Evolutionary conservation across 441 rosid species (phyloP), one percentile per base, ranked within the genome.

Genomic region (Euphorbia neoarborescens): DNA sequence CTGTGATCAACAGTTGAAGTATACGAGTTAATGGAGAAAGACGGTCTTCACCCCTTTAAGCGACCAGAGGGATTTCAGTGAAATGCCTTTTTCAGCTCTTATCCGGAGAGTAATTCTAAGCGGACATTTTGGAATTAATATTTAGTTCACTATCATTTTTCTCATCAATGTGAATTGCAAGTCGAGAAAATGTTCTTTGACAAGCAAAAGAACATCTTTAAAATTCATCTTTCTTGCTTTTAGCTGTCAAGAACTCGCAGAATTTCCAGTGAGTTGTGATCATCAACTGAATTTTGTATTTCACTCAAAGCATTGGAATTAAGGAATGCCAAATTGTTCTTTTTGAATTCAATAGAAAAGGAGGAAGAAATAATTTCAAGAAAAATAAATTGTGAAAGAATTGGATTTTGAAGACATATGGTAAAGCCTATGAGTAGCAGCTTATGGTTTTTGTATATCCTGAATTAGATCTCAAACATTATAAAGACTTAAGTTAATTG

Each of bases 31-130:
- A 27, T 54, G 24, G 27, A 34, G 27, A 56, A 22, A 15, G 27
- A 53, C 7, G 83, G 28, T 71, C 70, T 73, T 76, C 79, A 85
- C 82, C 51, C 74, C 77, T 73, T 79, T 89, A 7, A 88, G 40
- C 10, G 86, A 80, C 11, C 73, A 62, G 59, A 85, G 75, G 54
- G 88, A 88, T 79, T 85, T 89, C 20, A 0, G 89, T 88, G n/a
- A n/a, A n/a, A n/a, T 78, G 81, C 95, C 68, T 87, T 89, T 84
- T 81, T 85, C 27, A 87, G 81, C 65, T 81, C 85, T 81, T 83
- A 84, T 61, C 88, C 79, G n/a, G n/a, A 37, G 73, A 83, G 6
- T 69, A 68, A 78, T 78, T 75, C 76, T 89, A 84, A 0, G 86
- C 87, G 0, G 83, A 73, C n/a, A 84, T 77, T 71, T 85, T 83